Base-by-base conservation (phyloP, 495 filamentous ascomycete genomes). In the Tuber melanosporum region DNA sequence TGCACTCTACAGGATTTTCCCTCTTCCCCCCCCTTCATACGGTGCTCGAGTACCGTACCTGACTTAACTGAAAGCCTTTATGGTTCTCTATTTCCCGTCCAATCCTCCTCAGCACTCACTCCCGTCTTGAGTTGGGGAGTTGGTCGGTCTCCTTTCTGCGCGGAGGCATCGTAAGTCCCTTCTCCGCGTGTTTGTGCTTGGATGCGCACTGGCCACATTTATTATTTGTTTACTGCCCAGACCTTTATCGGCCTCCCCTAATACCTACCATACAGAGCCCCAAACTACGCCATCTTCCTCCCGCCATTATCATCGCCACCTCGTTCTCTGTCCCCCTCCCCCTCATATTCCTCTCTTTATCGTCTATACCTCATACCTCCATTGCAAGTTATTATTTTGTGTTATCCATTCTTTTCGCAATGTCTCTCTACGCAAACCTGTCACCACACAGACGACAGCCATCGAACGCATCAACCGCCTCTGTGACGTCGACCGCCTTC, bases 391-490 rank as follows among this genome's bases (percentile, higher is more conserved):
- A 72, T 57, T 66, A 66, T 66, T 43, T 42, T 72, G 26, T 8
- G 71, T 15, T 20, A n/a, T 72, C 9, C 71, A 72, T 43, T 73
- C 69, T 42, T 70, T 74, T 57, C 75, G 74, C 78, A 77, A 82
- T 82, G 80, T 82, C 80, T 62, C 73, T 83, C 70, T 82, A 80
- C 73, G 77, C 82, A n/a, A 45, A 45, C n/a, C 70, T 82, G 44
- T 74, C 82, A 66, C 71, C 82, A 47, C 82, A 83, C 26, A 81
- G 79, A 80, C 76, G 82, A 76, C 82, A 83, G 76, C 77, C 79
- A 75, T 83, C 82, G 73, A 83, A 76, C 72, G 77, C 82, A 47
- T 83, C 82, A 45, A 84, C 82, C 73, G 76, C 75, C 42, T 81
- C 82, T 19, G 71, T 78, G 17, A 77, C 74, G 70, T 78, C 80